Evolutionary conservation across 768 basidiomycete species (phyloP).

Genomic region (Leccinum broughii): DNA sequence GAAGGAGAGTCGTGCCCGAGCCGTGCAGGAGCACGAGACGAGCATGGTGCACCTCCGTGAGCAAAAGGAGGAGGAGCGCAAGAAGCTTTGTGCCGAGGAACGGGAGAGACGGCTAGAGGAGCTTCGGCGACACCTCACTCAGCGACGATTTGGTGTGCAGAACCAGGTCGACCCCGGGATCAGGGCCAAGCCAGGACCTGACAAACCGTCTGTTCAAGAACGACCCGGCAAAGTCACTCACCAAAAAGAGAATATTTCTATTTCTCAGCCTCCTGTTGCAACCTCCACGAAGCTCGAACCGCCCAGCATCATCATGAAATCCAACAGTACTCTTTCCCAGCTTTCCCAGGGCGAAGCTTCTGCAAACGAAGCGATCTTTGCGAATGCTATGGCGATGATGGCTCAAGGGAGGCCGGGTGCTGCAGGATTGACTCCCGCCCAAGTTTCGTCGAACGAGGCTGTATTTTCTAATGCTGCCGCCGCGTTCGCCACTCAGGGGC

Average conservation of each 20-base stretch:
- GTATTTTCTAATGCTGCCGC: slow-evolving; percentile 27
- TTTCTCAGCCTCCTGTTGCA: slow-evolving; percentile 9
- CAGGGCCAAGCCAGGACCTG: slow-evolving; percentile 14
- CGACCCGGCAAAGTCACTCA: slow-evolving; percentile 17
- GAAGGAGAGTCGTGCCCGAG: slow-evolving; percentile 30
- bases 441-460: slow-evolving; percentile 28
- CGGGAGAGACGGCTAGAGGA: slow-evolving; percentile 29
- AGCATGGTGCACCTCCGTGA: slow-evolving; percentile 35
- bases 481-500: slow-evolving; percentile 11
- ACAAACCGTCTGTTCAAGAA: slow-evolving; percentile 17
- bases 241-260: slow-evolving; percentile 31
- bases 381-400: slow-evolving; percentile 25
- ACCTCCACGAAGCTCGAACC: slow-evolving; percentile 22
- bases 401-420: slow-evolving; percentile 11
- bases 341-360: slow-evolving; percentile 28
- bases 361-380: slow-evolving; percentile 29
- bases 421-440: slow-evolving; percentile 14
- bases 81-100: slow-evolving; percentile 30
- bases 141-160: slow-evolving; percentile 18
- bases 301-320: slow-evolving; percentile 26
- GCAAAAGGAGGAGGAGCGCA: slow-evolving; percentile 34
- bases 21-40: slow-evolving; percentile 34
- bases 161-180: slow-evolving; percentile 14
- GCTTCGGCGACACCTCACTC: slow-evolving; percentile 19
- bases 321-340: slow-evolving; percentile 28